Base-by-base conservation (phyloP, 169 alveolate genomes). In the Plasmodium inui region DNA sequence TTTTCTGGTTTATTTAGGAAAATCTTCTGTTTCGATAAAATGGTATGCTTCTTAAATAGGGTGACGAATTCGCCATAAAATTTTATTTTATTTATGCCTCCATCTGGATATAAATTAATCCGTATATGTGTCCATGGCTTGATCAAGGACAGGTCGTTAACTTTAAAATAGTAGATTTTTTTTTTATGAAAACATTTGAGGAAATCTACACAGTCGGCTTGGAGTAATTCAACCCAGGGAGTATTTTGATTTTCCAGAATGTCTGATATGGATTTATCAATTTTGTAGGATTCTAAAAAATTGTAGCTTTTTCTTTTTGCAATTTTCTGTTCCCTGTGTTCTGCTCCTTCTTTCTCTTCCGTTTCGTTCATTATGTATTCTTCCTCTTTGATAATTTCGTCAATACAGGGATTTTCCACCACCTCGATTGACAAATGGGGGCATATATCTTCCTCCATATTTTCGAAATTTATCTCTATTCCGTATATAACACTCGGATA, bases 41-140 rank as follows among this genome's bases (percentile, higher is more conserved):
- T 88, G 28, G 94, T 88, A 88, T 88, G 94, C 46, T 88, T 88
- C 46, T 88, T 88, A 88, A 88, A 88, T 88, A 88, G 50, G 34
- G 94, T 78, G 30, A 88, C 53, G 57, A 88, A 88, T 88, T 88
- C 94, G 0, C 94, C 94, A 78, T 76, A 88, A 61, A 88, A 88
- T 26, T 88, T 78, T 55, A 88, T 78, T n/a, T 88, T 88, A 88
- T 88, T 88, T 78, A 88, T 78, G 10, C 94, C 94, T 19, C 94
- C 94, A 67, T 88, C 94, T 55, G 94, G 94, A 78, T 88, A 88
- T 88, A 88, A 88, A 88, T 88, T 88, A 71, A 88, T 50, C 44
- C 94, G 37, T 53, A 88, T 88, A 39, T 88, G 94, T 78, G 94
- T 78, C 94, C 94, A 88, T 34, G 89, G 94, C 61, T 88, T 88